phyloP scores from a whole-genome alignment of 75 land plant genomes.

The Azolla pinnata region DNA sequence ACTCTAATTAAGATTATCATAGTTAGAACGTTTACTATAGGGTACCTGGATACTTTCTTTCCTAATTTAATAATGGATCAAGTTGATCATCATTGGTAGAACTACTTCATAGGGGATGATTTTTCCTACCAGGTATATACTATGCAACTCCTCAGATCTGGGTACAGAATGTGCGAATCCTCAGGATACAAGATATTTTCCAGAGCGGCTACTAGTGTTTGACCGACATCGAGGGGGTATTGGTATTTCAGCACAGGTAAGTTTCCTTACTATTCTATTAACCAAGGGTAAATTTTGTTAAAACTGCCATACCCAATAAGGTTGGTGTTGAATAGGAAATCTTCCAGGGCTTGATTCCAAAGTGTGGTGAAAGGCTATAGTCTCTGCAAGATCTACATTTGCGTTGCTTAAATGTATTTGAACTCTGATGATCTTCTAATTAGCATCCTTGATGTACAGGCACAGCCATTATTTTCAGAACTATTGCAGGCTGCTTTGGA shows the following conservation, averaged over 20 bases:
- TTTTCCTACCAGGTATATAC: constrained; percentile 74
- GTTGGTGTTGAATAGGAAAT: too few relatives aligned
- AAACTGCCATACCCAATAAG: neutral
- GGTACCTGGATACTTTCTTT: too few relatives aligned
- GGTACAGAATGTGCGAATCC: constrained; percentile 91
- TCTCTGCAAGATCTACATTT: neutral
- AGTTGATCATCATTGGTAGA: too few relatives aligned
- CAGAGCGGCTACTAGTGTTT: constrained; percentile 81
- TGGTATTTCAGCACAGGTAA: constrained; percentile 81
- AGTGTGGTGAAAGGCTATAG: too few relatives aligned
- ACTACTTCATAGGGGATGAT: too few relatives aligned
- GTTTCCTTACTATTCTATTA: neutral
- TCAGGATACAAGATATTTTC: constrained; percentile 68
- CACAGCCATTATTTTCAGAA: constrained; percentile 58
- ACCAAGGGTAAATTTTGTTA: neutral
- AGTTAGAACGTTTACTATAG: too few relatives aligned
- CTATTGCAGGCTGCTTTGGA: constrained; percentile 71
- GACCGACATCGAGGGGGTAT: constrained; percentile 87
- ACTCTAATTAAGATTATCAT: too few relatives aligned
- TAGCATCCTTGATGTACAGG: constrained; percentile 23
- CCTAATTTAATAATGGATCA: too few relatives aligned
- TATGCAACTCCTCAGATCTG: constrained; percentile 79
- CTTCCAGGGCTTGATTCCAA: too few relatives aligned
- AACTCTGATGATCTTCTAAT: neutral
- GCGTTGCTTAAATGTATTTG: too few relatives aligned